phyloP scores from a whole-genome alignment of 805 yeast genomes.

The Pichia exigua region DNA sequence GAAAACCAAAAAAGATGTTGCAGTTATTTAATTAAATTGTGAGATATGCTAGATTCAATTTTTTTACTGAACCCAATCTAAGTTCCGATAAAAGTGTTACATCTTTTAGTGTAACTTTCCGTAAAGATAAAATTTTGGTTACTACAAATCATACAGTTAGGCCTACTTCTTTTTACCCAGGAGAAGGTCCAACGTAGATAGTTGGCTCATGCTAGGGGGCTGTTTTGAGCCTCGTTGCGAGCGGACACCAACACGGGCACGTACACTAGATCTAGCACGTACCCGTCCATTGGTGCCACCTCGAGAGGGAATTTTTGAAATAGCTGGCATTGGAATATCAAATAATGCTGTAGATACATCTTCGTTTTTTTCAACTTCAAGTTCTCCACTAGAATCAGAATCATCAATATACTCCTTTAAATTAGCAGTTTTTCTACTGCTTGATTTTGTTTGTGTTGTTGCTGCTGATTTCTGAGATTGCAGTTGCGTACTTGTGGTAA shows the following conservation, averaged over 20 bases:
- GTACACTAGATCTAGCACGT: neutral
- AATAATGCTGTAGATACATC: neutral
- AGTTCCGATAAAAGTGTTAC: too few species aligned
- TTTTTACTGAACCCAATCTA: too few species aligned
- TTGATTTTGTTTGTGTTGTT: neutral
- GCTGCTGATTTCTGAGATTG: neutral
- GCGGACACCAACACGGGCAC: neutral
- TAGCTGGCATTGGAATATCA: neutral
- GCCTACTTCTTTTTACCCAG: neutral
- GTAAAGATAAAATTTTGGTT: too few species aligned
- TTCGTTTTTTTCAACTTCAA: neutral
- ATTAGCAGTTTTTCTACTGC: neutral
- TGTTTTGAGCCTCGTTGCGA: neutral
- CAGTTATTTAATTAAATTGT: too few species aligned
- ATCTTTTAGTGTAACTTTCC: too few species aligned
- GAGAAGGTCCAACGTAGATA: neutral
- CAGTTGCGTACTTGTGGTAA: neutral
- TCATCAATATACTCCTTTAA: neutral
- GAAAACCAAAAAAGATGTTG: too few species aligned
- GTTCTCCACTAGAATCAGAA: neutral
- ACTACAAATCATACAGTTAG: neutral
- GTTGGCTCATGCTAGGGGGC: neutral
- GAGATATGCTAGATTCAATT: too few species aligned
- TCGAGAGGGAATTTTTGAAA: neutral
- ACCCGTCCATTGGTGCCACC: neutral